Evolutionary conservation across 768 basidiomycete species (phyloP).

Genomic region (Boletales sp.): DNA sequence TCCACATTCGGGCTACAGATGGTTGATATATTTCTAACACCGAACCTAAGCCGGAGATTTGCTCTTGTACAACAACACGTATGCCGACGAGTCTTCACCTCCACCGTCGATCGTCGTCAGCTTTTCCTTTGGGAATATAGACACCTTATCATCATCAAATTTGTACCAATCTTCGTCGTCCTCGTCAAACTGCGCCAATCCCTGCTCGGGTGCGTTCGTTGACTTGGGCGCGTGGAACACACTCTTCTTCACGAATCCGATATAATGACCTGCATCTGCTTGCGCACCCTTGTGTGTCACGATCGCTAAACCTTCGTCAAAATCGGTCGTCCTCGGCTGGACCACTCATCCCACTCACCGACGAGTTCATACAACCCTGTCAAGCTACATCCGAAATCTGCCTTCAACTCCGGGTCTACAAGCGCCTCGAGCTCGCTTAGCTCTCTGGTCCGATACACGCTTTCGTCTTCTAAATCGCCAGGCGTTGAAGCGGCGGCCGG

Average conservation of each 20-base stretch:
- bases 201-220: slow-evolving; percentile 4
- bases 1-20: slow-evolving; percentile 10
- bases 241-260: slow-evolving; percentile 83
- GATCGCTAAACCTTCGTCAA: slow-evolving; percentile 55
- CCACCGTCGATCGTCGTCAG: slow-evolving; percentile 85
- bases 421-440: slow-evolving; percentile 58
- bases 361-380: slow-evolving; percentile 89
- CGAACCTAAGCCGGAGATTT: slow-evolving; percentile 40
- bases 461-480: slow-evolving; percentile 57
- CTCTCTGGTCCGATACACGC: slow-evolving; percentile 62
- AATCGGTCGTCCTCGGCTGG: background rate
- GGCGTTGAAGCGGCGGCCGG: slow-evolving; percentile 19
- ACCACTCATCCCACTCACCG: slow-evolving; percentile 47
- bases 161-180: slow-evolving; percentile 91
- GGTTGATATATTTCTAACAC: slow-evolving; percentile 12
- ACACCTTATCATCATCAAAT: slow-evolving; percentile 95
- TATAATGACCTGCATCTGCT: slow-evolving; percentile 95
- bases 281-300: slow-evolving; percentile 96
- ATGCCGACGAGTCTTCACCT: slow-evolving; percentile 86
- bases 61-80: slow-evolving; percentile 82
- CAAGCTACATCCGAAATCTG: slow-evolving; percentile 69
- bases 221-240: slow-evolving; percentile 46
- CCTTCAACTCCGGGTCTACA: slow-evolving; percentile 57
- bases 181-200: slow-evolving; percentile 33
- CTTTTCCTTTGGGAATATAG: slow-evolving; percentile 81